Base-by-base conservation (phyloP, 106 monocot genomes). In the Posidonia australis region DNA sequence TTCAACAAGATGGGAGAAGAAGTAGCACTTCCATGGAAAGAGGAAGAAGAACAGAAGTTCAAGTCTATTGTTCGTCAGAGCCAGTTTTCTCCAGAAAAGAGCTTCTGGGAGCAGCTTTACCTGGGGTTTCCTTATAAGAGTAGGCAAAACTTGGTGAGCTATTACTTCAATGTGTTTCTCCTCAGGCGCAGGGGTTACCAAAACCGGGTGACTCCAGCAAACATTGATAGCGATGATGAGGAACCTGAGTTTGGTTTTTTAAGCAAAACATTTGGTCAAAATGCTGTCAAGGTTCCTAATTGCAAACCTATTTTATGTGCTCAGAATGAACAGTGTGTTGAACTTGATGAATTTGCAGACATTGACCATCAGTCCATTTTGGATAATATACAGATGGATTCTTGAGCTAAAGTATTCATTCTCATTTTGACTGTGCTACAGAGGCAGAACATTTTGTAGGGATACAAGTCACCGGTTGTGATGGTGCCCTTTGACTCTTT, bases 1-100 rank as follows among this genome's bases (percentile, higher is more conserved):
- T 98, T 98, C 60, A 31, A 83, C 64, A 55, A 46, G 10, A 98
- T 98, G 96, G 96, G 96, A 9, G 96, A 98, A 74, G 96, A 91
- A 73, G 74, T 98, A 43, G 59, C 96, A 6, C 83, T 98, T 66
- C 77, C 85, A 4, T 98, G 96, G 96, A 84, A 76, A 16, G 78
- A 73, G 29, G 80, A 77, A 64, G 96, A 98, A 59, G 82, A 90
- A 68, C 28, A 62, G 41, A 78, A 62, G 59, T 98, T 98, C 69
- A 91, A 85, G 64, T 44, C 58, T 9, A 60, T 73, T 31, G 78
- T 83, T 14, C 57, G 62, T 10, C 46, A 18, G 29, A 79, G 77
- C 63, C 67, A 53, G 10, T 51, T 60, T n/a, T 74, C 67, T 61
- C 18, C 26, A 9, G 54, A 57, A 14, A 68, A 61, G 52, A 70